Base-by-base conservation (phyloP, 768 basidiomycete genomes). In the Pleurotus cornucopiae region DNA sequence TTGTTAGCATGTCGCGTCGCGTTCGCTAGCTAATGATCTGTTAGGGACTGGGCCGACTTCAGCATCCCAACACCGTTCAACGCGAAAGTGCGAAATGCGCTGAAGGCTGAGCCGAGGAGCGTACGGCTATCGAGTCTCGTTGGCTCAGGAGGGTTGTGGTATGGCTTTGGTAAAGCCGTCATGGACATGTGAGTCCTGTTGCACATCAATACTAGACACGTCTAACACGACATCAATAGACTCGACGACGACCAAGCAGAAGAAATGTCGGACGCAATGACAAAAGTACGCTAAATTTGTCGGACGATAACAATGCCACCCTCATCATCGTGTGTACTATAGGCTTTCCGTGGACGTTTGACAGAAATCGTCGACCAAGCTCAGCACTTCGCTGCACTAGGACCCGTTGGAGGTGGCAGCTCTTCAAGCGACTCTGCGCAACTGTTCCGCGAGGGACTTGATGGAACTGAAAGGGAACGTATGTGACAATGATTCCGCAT, bases 391-490 rank as follows among this genome's bases (percentile, higher is more conserved):
- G 91, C 86, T 37, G 78, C 83, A 0, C 69, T 88, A 14, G 88
- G 85, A 23, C 77, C 81, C 43, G 76, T 76, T n/a, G 80, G 81
- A 16, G 76, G 78, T 9, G 78, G 80, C 2, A 73, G 80, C 3
- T 67, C 76, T 9, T 73, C 75, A 5, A 82, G 78, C 12, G 85
- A 88, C 59, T 66, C 73, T 1, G 83, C 90, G 5, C 86, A 89
- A 60, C 73, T 81, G 11, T 98, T 98, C 64, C 77, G 92, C 61
- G 94, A 96, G 68, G 95, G 94, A 1, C 80, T 98, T 58, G 94
- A 98, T 55, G 84, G 82, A n/a, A 91, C 91, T 12, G 94, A 98
- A 67, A 81, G 95, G 60, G 93, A 96, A 76, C 62, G 94, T 96
- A 67, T 77, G 86, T 76, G n/a, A 45, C 49, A 37, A 46, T 34